Conservation (phyloP, 768 basidiomycete genomes). For the Polyporus arcularius region DNA sequence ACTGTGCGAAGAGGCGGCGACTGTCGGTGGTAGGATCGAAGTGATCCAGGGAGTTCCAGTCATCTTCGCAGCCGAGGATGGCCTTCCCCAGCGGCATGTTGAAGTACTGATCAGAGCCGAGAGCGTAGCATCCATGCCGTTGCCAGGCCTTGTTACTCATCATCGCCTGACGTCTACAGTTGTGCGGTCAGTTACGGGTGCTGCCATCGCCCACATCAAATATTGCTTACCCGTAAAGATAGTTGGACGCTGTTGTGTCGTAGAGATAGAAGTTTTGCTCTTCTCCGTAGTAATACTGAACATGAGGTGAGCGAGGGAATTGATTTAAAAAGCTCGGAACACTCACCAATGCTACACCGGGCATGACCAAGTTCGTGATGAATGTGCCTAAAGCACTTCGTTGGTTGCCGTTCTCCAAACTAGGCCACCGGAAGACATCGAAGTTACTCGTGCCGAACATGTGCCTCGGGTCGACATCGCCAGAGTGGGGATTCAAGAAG, state of each 20-base stretch:
- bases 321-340: neutral
- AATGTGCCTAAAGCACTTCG: constrained; percentile 77
- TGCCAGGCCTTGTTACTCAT: constrained; percentile 84
- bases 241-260: constrained; percentile 89
- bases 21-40: constrained; percentile 87
- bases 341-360: constrained; percentile 78
- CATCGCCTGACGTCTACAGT: constrained; percentile 87
- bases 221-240: constrained; percentile 77
- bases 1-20: constrained; percentile 72
- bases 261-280: constrained; percentile 89
- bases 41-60: constrained; percentile 93
- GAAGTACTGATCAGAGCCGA: constrained; percentile 92
- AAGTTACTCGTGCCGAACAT: constrained; percentile 94
- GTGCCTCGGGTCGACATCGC: constrained; percentile 76
- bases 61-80: constrained; percentile 81
- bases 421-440: constrained; percentile 94
- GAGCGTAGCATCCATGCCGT: constrained; percentile 87
- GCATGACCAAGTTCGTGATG: constrained; percentile 78
- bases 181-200: neutral
- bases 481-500: constrained; percentile 71
- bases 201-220: neutral
- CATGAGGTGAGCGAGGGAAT: neutral
- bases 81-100: constrained; percentile 86
- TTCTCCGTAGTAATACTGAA: constrained; percentile 82
- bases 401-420: constrained; percentile 81